Base-by-base conservation (phyloP, 1,284 basidiomycete genomes). In the Microstroma glucosiphilum region DNA sequence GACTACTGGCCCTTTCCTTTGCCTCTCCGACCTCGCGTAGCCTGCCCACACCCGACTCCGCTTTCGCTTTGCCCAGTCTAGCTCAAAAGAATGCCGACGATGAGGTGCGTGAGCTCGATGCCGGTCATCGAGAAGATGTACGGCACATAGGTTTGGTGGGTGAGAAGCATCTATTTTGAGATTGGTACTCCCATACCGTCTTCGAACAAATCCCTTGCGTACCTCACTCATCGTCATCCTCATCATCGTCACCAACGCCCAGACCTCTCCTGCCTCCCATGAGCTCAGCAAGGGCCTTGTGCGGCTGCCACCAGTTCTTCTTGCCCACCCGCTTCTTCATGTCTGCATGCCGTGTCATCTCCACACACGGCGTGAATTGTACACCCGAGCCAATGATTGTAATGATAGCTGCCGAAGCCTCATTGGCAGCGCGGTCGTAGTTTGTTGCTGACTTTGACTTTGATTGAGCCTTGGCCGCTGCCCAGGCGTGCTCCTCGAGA, bases 301-400 rank as follows among this genome's bases (percentile, higher is more conserved):
- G 58, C 25, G 68, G 65, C 59, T 71, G 68, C 96, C 94, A 98
- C 91, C 92, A 94, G 59, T 83, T 82, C 41, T 83, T 81, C 80
- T 87, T 90, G 0, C 91, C 92, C 66, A 91, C 81, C 62, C 94
- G 83, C 78, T 92, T 88, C 82, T 86, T 87, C 87, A 94, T 90
- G 81, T 98, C 93, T 23, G 93, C 90, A 60, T 90, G 86, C 65
- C 83, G 81, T 58, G 90, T 83, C 85, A 97, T 91, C 70, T 91
- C 90, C 66, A 85, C 83, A 64, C 92, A 89, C 0, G 88, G 85
- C 3, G 92, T 90, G 85, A 90, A 92, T 65, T 86, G 82, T 66
- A 97, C 84, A 40, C 84, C 82, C 60, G 87, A 87, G 17, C 89
- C 86, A 77, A 93, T 89, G 69, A 97, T 89, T 19, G 90, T 92